Evolutionary conservation across 768 basidiomycete species (phyloP), one percentile per base, ranked within the genome.

Genomic region (Fibroporia radiculosa): DNA sequence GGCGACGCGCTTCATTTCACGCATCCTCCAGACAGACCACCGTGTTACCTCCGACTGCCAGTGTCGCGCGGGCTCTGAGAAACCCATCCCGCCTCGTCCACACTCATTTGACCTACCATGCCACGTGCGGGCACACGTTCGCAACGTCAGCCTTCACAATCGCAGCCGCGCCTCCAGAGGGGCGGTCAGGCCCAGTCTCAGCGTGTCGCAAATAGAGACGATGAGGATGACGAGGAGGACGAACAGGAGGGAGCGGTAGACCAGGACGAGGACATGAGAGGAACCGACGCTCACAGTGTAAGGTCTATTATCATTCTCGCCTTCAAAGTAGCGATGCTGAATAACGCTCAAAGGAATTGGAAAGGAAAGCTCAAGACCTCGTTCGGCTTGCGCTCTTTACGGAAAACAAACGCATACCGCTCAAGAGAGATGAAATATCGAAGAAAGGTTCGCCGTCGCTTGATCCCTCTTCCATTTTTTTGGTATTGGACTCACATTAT

Each of bases 381-480:
- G 86, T 85, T 8, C 76, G 91, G 14, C 71, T 90, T 19, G 88
- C 90, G 2, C 68, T 97, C 32, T 93, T 92, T 61, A 72, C 69
- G 4, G 91, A 95, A 59, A 78, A 84, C 44, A 78, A 72, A 57
- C 73, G 88, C 40, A 62, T 66, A 10, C 71, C 79, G 2, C 62
- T 96, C 39, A 74, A 76, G 28, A 71, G 89, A 31, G 85, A 92
- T n/a, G 91, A 95, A 31, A 86, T 93, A 40, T 78, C 73, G 29
- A 93, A 92, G 66, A 87, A 87, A 71, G 79, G 93, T 13, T 13
- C 48, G 48, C 49, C n/a, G n/a, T n/a, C n/a, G 45, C 25, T 28
- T 20, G 10, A 31, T 2, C 31, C 12, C 29, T 19, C 2, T 23
- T 12, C 14, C 11, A 39, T 27, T 33, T 19, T 27, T 18, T 18